These are phyloP conservation scores for Trichosporon inkin DNA, from an alignment of 1,284 basidiomycete species.

Conservation along the genomic window DNA sequence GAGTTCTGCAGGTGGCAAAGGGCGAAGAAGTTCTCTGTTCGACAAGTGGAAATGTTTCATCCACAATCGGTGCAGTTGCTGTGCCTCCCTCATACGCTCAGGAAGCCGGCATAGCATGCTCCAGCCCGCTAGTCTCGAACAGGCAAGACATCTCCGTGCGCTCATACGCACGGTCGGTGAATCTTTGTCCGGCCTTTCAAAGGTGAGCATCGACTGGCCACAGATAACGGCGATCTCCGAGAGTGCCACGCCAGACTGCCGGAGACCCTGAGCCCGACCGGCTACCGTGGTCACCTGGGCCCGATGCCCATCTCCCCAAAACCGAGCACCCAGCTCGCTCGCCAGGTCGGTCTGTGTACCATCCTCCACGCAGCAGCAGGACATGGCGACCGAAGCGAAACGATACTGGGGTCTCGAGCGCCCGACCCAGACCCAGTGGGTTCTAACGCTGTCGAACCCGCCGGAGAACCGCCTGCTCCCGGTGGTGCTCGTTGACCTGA, in stretches of 20 bases:
- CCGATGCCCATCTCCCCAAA: not conserved
- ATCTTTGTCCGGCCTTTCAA: too few species aligned
- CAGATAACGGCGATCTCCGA: conserved; percentile 7
- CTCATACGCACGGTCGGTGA: not conserved
- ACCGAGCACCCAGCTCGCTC: not conserved
- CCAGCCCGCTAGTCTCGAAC: too few species aligned
- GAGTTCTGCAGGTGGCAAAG: too few species aligned
- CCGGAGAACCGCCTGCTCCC: conserved; percentile 50
- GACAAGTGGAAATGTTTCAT: too few species aligned
- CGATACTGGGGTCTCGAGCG: conserved; percentile 24
- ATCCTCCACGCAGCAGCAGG: not conserved
- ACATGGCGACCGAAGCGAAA: not conserved
- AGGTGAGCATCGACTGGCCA: not conserved
- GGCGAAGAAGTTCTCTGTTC: too few species aligned
- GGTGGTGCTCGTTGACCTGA: conserved; percentile 35
- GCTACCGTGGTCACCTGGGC: not conserved
- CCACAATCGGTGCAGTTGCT: too few species aligned
- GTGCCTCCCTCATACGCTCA: too few species aligned
- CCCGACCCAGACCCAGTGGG: conserved; percentile 36
- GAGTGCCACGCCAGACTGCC: not conserved
- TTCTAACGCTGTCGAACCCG: conserved; percentile 42
- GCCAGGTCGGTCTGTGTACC: not conserved
- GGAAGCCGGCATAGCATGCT: too few species aligned
- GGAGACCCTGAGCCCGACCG: not conserved
- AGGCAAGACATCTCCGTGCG: too few species aligned